A percentile compares a stretch with the other conserved stretches of the same genome.
These are phyloP conservation scores for Lentinula sp. DNA, from an alignment of 768 basidiomycete genomes.

Conservation along the genomic window DNA sequence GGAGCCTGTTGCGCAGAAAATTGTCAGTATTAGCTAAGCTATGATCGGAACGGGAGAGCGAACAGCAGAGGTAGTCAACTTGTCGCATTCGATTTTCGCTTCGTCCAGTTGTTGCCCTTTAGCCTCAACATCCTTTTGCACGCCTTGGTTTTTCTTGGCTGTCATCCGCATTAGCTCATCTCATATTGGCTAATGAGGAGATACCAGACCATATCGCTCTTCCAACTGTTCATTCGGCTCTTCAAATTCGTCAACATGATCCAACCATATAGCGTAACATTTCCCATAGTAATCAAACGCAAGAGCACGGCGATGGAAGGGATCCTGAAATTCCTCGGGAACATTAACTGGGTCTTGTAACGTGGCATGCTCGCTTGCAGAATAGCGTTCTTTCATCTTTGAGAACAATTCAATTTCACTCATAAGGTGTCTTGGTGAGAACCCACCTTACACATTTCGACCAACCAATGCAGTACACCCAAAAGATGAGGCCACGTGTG, in stretches of 20 bases:
- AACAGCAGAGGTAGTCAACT: conserved; percentile 60
- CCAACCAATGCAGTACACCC: conserved; percentile 90
- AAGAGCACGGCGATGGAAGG: conserved; percentile 66
- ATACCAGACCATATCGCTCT: conserved; percentile 63
- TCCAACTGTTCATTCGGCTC: conserved; percentile 69
- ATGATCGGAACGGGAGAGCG: background rate
- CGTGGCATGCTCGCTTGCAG: conserved; percentile 61
- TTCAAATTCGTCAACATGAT: conserved; percentile 59
- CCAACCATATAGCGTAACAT: conserved; percentile 64
- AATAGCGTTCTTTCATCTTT: conserved; percentile 30
- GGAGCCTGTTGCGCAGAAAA: conserved; percentile 38
- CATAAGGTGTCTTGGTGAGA: background rate
- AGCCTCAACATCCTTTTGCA: conserved; percentile 57
- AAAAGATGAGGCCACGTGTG: conserved; percentile 90
- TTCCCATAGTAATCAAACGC: conserved; percentile 70
- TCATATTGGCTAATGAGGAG: background rate
- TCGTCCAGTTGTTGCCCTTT: conserved; percentile 41
- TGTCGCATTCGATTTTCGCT: conserved; percentile 46
- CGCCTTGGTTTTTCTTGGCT: conserved; percentile 72
- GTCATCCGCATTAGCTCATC: conserved; percentile 1
- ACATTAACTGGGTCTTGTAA: conserved; percentile 54
- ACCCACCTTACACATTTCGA: conserved; percentile 74
- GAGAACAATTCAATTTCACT: conserved; percentile 18
- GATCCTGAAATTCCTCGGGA: conserved; percentile 73
- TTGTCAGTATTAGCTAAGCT: background rate